phyloP scores from a whole-genome alignment of 202 grass and related monocot species.

The Setaria viridis region DNA sequence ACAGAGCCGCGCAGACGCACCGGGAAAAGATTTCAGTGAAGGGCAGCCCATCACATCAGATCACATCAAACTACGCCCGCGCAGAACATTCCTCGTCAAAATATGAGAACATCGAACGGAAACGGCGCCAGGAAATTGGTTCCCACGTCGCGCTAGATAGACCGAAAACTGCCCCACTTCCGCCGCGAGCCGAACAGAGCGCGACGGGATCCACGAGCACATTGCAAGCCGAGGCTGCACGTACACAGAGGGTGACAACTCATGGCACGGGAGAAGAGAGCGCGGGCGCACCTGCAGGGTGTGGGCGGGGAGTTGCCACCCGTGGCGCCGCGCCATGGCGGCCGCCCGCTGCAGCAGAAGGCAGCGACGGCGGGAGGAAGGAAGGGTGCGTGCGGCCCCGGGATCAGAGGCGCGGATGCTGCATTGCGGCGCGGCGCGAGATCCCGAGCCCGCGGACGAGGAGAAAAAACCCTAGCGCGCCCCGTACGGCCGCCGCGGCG shows the following conservation, averaged over 20 bases:
- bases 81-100: not conserved
- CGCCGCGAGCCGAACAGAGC: not conserved
- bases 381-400: not conserved
- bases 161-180: not conserved
- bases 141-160: not conserved
- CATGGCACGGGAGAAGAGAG: too few relatives aligned
- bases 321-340: slow-evolving; percentile 88
- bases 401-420: slow-evolving; percentile 43
- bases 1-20: not conserved
- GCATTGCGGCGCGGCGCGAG: slow-evolving; percentile 40
- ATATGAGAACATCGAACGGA: not conserved
- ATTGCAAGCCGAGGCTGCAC: not conserved
- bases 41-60: slow-evolving; percentile 14
- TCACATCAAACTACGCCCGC: not conserved
- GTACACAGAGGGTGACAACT: too few relatives aligned
- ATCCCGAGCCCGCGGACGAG: slow-evolving; percentile 39
- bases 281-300: slow-evolving; percentile 69
- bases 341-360: not conserved
- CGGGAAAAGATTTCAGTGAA: not conserved
- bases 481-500: slow-evolving; percentile 40
- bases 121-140: not conserved
- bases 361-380: not conserved
- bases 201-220: slow-evolving; percentile 18
- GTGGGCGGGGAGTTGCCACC: slow-evolving; percentile 98
- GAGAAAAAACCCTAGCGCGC: slow-evolving; percentile 49